Base-by-base conservation (phyloP, 1,139 yeast genomes). In the Pichia sp. region DNA sequence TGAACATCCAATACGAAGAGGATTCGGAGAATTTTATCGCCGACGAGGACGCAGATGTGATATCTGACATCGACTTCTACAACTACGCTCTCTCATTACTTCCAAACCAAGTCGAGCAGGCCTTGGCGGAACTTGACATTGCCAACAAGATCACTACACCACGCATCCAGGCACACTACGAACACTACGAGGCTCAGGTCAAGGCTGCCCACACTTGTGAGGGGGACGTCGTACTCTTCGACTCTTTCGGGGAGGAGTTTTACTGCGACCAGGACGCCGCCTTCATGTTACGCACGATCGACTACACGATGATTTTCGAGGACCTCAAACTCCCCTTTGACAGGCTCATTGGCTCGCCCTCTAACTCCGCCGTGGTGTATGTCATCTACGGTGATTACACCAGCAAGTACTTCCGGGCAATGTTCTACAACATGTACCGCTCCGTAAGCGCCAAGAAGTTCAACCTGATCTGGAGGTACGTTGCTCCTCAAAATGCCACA, bases 401-500 rank as follows among this genome's bases (percentile, higher is more conserved):
- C 3, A 74, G 80, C 16, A 66, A 65, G 0, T 67, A 71, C 4
- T 86, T 89, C 62, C 70, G 71, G 12, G 70, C 69, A 3, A 84
- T 87, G 71, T 83, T 88, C 58, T 66, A 72, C 23, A 78, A 80
- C 53, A 69, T 93, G 52, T 75, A 74, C 55, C 77, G 78, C 44
- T 81, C 85, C 52, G 86, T 96, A 0, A 63, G 70, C 8, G 66
- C 71, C 1, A 95, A 88, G 0, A 87, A 87, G 61, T 66, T 90
- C 31, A 75, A 88, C 53, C 85, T 87, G 65, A 77, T 84, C 2
- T 80, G 96, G 85, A 76, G 97, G 59, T 85, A 88, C 60, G 74
- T 80, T 7, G 80, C 46, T n/a, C 23, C 46, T 28, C n/a, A n/a
- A 25, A 4, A 23, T 6, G 16, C 45, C 13, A 6, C 82, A 0